phyloP scores from a whole-genome alignment of 192 early-diverging fungal species.

The Kickxella alabastrina region DNA sequence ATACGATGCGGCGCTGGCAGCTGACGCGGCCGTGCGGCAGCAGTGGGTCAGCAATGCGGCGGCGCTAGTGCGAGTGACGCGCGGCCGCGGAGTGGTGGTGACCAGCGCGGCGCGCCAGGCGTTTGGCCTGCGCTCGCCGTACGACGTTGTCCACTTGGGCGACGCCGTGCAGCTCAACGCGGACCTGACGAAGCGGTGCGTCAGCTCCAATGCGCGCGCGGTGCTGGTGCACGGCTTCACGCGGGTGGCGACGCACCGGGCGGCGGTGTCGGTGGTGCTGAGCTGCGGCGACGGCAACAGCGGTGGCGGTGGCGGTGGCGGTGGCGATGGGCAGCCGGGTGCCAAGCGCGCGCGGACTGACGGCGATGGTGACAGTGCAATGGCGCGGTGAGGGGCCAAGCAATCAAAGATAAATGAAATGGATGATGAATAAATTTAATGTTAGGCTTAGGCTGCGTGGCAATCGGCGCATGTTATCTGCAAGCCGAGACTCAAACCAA shows the following conservation, averaged over 20 bases:
- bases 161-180: conserved; percentile 42
- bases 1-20: conserved; percentile 28
- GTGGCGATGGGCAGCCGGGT: too few species aligned
- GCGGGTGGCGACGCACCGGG: conserved; percentile 29
- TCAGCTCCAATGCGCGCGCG: conserved; percentile 27
- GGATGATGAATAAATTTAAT: too few species aligned
- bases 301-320: too few species aligned
- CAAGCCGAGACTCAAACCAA: too few species aligned
- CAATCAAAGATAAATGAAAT: too few species aligned
- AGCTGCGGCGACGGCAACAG: background rate
- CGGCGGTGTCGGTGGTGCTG: conserved; percentile 14
- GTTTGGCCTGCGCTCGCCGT: conserved; percentile 37
- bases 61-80: conserved; percentile 38
- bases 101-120: conserved; percentile 33
- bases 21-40: conserved; percentile 22
- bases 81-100: conserved; percentile 31
- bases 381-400: too few species aligned
- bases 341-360: too few species aligned
- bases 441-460: too few species aligned
- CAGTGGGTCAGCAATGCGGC: conserved; percentile 50
- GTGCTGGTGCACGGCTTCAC: conserved; percentile 42
- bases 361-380: too few species aligned
- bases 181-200: conserved; percentile 38
- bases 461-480: too few species aligned
- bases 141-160: conserved; percentile 41